Base-by-base conservation (phyloP, 2,329 filamentous ascomycete species). In the Colletotrichum sp. region DNA sequence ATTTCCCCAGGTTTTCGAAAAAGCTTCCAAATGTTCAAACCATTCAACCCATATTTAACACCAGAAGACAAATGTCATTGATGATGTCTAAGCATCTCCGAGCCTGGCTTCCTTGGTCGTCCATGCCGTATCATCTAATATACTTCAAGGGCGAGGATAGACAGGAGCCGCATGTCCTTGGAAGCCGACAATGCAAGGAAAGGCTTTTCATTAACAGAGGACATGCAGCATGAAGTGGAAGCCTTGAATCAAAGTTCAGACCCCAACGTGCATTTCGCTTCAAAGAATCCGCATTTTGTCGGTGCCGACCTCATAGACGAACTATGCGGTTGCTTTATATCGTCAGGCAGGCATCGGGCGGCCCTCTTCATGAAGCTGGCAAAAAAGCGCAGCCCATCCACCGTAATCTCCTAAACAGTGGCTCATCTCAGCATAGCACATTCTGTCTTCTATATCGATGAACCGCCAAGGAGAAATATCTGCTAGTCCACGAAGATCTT, bases 361-460 rank as follows among this genome's bases (percentile, higher is more conserved):
- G 24, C 24, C n/a, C 0, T 21, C 0, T 13, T 47, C 43, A 9
- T 47, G 18, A 47, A 47, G 43, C n/a, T 6, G n/a, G 21, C 0
- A 21, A 2, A 11, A 27, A 27, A 27, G 11, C 2, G 1, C 2
- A 21, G 6, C 43, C 3, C 12, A 21, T 47, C 11, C 8, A 18
- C 11, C 2, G 1, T 13, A 21, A 6, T 8, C 38, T n/a, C 1
- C 38, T 12, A 47, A 0, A 2, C 12, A 47, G 38, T 47, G 18
- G 2, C n/a, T 47, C 43, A 47, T 4, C 43, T 7, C 43, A 47
- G 3, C 6, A 13, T 11, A 21, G 2, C 6, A 8, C 43, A 9
- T 4, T 21, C n/a, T 4, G 6, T 47, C n/a, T 47, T 3, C 43
- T 47, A 8, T 11, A 11, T 47, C 2, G 7, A 21, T 2, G 43